Base-by-base conservation (phyloP, 83 land plant genomes). In the Diphasiastrum complanatum region DNA sequence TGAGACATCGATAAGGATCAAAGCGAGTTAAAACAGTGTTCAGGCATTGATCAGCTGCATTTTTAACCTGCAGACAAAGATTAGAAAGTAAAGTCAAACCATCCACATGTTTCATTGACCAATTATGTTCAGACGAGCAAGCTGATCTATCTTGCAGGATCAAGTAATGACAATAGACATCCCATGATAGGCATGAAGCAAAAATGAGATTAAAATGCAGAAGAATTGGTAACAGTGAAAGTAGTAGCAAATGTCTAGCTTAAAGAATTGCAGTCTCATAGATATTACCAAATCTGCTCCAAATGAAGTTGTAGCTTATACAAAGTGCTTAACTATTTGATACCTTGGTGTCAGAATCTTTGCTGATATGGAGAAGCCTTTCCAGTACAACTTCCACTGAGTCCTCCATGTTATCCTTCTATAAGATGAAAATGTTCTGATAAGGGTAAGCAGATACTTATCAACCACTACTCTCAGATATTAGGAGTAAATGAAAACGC, bases 391-490 rank as follows among this genome's bases (percentile, higher is more conserved):
- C 16, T 27, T 55, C 59, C 14, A 27, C 27, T 55, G 59, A 12
- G n/a, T 55, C 59, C 27, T 55, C 59, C 59, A 55, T 55, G 18
- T 20, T 55, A 31, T 20, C 59, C 27, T 30, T 55, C 59, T 55
- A 27, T 11, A 55, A 30, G 0, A 1, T 14, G 18, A 18, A n/a
- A n/a, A n/a, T n/a, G n/a, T n/a, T n/a, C n/a, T n/a, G n/a, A n/a
- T n/a, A n/a, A n/a, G n/a, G n/a, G n/a, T n/a, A n/a, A n/a, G n/a
- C n/a, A n/a, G n/a, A n/a, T n/a, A n/a, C n/a, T n/a, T n/a, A n/a
- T n/a, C n/a, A n/a, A n/a, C n/a, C n/a, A n/a, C n/a, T n/a, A n/a
- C n/a, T n/a, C n/a, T n/a, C n/a, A n/a, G n/a, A n/a, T n/a, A n/a
- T n/a, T n/a, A n/a, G n/a, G n/a, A n/a, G n/a, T n/a, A n/a, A n/a